Evolutionary conservation across 345 rosid genomes (phyloP), one percentile per base, ranked within the genome.

Genomic region (Limnanthes douglasii): DNA sequence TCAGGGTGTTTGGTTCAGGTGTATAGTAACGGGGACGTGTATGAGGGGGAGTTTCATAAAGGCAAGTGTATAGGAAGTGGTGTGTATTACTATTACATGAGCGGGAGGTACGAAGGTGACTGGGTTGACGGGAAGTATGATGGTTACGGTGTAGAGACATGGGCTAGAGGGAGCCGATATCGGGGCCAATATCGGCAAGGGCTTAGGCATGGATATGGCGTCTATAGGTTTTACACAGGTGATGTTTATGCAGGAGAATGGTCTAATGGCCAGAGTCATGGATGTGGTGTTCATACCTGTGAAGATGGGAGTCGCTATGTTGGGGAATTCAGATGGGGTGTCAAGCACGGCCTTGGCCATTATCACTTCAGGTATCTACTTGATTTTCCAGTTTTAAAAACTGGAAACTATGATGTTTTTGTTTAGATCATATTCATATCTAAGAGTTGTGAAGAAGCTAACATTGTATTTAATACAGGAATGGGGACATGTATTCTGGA

Each of bases 241-340:
- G 95, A 88, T 54, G 78, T 83, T 51, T 88, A 78, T 56, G 80
- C 86, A 5, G 97, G 97, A 1, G 92, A 84, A 54, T 90, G 98
- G 98, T 84, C 92, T 20, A 84, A 64, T 45, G 98, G 95, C 3
- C 98, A 84, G 70, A 75, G 94, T 41, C 98, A 90, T 38, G 98
- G 98, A 1, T 79, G 79, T 52, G 98, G 98, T 20, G 72, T 77
- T 29, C 95, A 90, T 56, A 90, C 94, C 11, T 90, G 95, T 27
- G 95, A 90, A 46, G 98, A 90, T 37, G 98, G 84, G 5, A 84
- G 98, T 34, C 66, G 90, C 0, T 90, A 64, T 61, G 92, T 84
- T 39, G 98, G 98, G 2, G 86, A 90, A 44, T 90, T 90, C 59
- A 77, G 80, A 57, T 74, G 94, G 92, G 95, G 95, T 2, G 81